These are phyloP conservation scores for Garcia nutans DNA, from an alignment of 345 rosid species.

Conservation along the genomic window DNA sequence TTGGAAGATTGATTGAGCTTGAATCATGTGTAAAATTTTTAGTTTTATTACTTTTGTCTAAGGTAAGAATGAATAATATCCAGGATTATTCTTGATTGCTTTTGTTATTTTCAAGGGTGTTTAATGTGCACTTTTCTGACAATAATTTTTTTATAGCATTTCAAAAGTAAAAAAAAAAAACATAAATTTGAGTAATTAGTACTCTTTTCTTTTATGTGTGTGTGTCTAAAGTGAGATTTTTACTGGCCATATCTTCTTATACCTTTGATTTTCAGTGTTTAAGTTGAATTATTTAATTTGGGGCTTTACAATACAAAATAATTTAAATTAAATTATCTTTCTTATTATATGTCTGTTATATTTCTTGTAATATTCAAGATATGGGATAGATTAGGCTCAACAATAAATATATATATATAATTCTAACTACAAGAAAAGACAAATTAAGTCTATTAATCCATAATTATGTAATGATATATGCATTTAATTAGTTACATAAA, in stretches of 20 bases:
- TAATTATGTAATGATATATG: too few relatives aligned
- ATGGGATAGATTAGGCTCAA: too few relatives aligned
- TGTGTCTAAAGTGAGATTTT: not conserved
- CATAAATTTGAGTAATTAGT: not conserved
- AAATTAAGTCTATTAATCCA: too few relatives aligned
- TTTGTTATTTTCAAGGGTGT: conserved; percentile 8
- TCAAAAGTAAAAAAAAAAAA: not conserved
- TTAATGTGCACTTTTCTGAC: not conserved
- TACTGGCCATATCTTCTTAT: not conserved
- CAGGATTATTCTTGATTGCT: not conserved
- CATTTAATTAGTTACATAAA: too few relatives aligned
- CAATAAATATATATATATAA: too few relatives aligned
- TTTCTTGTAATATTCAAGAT: too few relatives aligned
- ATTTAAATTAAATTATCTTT: too few relatives aligned
- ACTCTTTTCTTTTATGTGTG: not conserved
- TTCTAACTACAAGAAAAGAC: too few relatives aligned
- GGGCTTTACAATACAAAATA: too few relatives aligned
- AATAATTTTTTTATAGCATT: not conserved
- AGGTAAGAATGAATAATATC: not conserved
- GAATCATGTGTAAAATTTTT: not conserved
- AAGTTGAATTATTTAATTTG: too few relatives aligned
- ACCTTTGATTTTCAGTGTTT: too few relatives aligned
- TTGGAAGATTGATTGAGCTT: not conserved
- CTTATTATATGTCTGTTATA: too few relatives aligned
- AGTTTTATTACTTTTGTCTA: not conserved